These are phyloP conservation scores for Angomonas ambiguus DNA, from an alignment of 208 protist species.

Conservation along the genomic window DNA sequence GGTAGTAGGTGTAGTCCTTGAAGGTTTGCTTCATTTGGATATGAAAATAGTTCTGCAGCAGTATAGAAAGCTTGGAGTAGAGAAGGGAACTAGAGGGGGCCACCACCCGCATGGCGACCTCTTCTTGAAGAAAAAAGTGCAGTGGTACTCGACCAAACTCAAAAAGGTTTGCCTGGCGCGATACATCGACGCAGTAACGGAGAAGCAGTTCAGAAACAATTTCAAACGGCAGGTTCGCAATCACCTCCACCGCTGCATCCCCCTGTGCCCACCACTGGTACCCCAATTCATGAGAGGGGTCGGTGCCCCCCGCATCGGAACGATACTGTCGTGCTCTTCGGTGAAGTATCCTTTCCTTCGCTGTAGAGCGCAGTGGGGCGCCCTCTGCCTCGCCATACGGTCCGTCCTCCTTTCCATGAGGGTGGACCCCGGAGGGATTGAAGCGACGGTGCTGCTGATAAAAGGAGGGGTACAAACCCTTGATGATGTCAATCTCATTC, in stretches of 20 bases:
- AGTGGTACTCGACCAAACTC: conserved; percentile 78
- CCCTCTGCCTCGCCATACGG: conserved; percentile 26
- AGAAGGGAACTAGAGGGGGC: conserved; percentile 65
- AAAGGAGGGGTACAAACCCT: conserved; percentile 49
- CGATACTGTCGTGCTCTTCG: conserved; percentile 23
- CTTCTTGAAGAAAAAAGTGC: conserved; percentile 85
- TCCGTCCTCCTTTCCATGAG: conserved; percentile 5
- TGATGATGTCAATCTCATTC: conserved; percentile 71
- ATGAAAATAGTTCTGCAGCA: conserved; percentile 83
- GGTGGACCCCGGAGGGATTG: conserved; percentile 5
- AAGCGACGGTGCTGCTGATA: conserved; percentile 38
- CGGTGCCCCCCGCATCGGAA: neutral
- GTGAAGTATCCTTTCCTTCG: conserved; percentile 51
- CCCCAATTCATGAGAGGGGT: conserved; percentile 27
- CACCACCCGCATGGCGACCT: conserved; percentile 78
- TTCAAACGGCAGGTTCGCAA: conserved; percentile 85
- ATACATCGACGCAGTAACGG: conserved; percentile 82
- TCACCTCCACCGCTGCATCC: conserved; percentile 79
- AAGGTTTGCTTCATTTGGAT: conserved; percentile 73
- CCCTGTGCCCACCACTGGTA: conserved; percentile 79
- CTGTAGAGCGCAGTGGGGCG: conserved; percentile 50
- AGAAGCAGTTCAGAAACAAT: conserved; percentile 80
- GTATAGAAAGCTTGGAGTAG: conserved; percentile 79
- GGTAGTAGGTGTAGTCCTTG: conserved; percentile 81
- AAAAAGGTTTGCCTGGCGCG: conserved; percentile 58